These are phyloP conservation scores for Wakefieldia striispora DNA, from an alignment of 768 basidiomycete genomes.

Conservation along the genomic window DNA sequence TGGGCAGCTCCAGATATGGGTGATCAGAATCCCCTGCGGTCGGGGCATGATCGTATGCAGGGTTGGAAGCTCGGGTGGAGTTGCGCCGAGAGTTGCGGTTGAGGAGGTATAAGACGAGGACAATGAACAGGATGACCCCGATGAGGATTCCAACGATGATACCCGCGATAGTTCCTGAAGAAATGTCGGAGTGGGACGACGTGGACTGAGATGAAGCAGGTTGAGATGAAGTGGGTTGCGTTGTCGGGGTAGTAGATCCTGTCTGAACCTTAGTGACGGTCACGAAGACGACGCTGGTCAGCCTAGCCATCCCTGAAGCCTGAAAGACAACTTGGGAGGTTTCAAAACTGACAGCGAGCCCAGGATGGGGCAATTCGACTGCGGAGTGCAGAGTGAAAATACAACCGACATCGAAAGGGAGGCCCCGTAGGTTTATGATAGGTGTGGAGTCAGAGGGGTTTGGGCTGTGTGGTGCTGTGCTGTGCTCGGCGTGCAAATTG, in stretches of 20 bases:
- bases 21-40: neutral
- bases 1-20: neutral
- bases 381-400: neutral
- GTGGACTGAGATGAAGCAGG: neutral
- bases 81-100: slow-evolving; percentile 5
- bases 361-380: neutral
- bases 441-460: neutral
- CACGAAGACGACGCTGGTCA: slow-evolving; percentile 1
- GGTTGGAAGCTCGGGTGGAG: slow-evolving; percentile 19
- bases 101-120: slow-evolving; percentile 12
- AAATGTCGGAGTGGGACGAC: neutral
- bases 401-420: neutral
- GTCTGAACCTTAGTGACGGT: slow-evolving; percentile 1
- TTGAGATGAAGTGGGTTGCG: neutral
- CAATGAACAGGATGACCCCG: slow-evolving; percentile 12
- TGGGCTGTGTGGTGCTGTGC: slow-evolving; percentile 9
- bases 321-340: too few species aligned
- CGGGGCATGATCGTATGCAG: neutral
- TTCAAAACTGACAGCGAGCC: too few species aligned
- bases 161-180: slow-evolving; percentile 12
- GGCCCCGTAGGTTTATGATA: neutral
- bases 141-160: slow-evolving; percentile 22
- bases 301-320: too few species aligned
- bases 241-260: neutral
- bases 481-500: neutral